A percentile compares a stretch with the other conserved stretches of the same genome.
phyloP scores from a whole-genome alignment of 192 early-diverging fungal species.

The Coemansia sp. region DNA sequence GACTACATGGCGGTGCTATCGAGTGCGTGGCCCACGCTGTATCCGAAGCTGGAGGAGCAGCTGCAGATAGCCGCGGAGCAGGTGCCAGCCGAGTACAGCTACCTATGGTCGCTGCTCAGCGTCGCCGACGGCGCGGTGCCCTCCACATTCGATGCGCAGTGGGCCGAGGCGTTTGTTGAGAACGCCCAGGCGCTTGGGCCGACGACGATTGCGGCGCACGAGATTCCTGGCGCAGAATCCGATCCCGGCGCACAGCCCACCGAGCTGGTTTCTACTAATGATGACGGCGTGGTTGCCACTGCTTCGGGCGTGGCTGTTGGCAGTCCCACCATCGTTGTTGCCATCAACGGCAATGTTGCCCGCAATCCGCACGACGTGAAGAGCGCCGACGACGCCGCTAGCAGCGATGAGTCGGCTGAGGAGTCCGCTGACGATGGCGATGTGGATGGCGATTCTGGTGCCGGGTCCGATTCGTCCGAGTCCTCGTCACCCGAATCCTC shows the following conservation, averaged over 20 bases:
- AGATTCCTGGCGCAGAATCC: constrained; percentile 24
- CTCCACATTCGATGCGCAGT: constrained; percentile 18
- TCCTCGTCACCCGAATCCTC: background rate
- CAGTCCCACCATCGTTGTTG: constrained; percentile 39
- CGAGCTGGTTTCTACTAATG: constrained; percentile 21
- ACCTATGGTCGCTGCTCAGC: constrained; percentile 28
- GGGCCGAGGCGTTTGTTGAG: constrained; percentile 32
- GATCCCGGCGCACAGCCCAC: constrained; percentile 24
- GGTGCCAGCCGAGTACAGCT: constrained; percentile 43
- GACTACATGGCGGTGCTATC: constrained; percentile 39
- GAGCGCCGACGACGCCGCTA: constrained; percentile 3
- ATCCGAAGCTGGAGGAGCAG: constrained; percentile 28
- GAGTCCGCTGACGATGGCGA: background rate
- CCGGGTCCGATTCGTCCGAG: background rate
- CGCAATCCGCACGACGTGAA: constrained; percentile 14
- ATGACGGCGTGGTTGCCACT: constrained; percentile 23
- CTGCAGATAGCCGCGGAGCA: constrained; percentile 23
- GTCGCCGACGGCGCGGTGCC: constrained; percentile 24
- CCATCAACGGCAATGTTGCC: constrained; percentile 37
- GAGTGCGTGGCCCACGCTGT: constrained; percentile 34
- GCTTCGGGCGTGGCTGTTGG: constrained; percentile 11
- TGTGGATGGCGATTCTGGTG: background rate
- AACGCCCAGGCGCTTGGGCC: constrained; percentile 37
- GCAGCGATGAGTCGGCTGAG: background rate
- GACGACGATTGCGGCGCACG: constrained; percentile 30